Evolutionary conservation across 2,329 filamentous ascomycete genomes (phyloP), one percentile per base, ranked within the genome.

Genomic region (Dothideomycetes sp.): DNA sequence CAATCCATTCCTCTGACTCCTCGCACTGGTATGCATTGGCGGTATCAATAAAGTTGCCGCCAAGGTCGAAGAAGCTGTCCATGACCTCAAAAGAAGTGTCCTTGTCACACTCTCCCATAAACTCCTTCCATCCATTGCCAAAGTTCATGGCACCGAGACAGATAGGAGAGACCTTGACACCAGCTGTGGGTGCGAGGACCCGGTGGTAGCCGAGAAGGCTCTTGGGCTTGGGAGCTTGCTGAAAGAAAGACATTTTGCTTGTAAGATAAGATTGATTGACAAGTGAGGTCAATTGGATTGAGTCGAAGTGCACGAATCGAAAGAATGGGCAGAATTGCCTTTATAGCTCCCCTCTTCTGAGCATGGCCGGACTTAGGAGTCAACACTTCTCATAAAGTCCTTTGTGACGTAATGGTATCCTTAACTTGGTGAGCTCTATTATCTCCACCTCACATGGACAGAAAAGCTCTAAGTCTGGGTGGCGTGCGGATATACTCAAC

Each of bases 11-110:
- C 49, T 67, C 64, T 14, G 54, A 59, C 42, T 68, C 53, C 15
- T 60, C 59, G 44, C 54, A 48, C 34, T 63, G 59, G 43, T 65
- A 65, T 41, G 56, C 58, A 32, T 46, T 40, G 4, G 38, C 29
- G 3, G 78, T 83, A 55, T 85, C 81, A 52, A 85, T 78, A 57
- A 85, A 84, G 60, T 85, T 85, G 17, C 81, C 81, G 3, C 77
- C 77, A 0, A 77, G 68, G 4, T 70, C 68, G 43, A 71, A 75
- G 59, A 74, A 84, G 52, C 71, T 75, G 51, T 85, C 79, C 7
- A 85, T 67, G 18, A 85, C 74, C 15, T 66, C 63, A 47, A 82
- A 79, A 2, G 73, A 67, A 2, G 69, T 69, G 36, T 73, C 65
- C 53, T 83, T 75, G 53, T 73, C 68, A 57, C 79, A 83, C 29